A percentile compares a stretch with the other conserved stretches of the same genome.
phyloP scores from a whole-genome alignment of 2,329 filamentous ascomycete genomes.

The Metarhizium sp. region DNA sequence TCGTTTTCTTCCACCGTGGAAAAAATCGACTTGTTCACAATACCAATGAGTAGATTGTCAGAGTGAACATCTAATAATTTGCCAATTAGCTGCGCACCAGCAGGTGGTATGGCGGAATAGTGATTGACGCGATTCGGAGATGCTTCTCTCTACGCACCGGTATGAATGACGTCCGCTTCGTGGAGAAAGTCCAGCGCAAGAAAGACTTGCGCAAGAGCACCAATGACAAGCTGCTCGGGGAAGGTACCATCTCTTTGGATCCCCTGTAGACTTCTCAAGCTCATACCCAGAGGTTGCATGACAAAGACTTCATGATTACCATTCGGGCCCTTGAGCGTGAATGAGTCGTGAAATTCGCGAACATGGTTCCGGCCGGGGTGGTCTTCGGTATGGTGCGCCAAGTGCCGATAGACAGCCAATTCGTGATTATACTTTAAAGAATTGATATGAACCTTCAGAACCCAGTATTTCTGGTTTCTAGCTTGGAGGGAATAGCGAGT shows the following conservation, averaged over 20 bases:
- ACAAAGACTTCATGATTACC: constrained; percentile 24
- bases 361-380: constrained; percentile 21
- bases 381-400: constrained; percentile 13
- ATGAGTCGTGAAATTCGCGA: constrained; percentile 24
- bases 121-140: neutral
- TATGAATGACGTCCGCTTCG: constrained; percentile 17
- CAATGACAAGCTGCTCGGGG: constrained; percentile 14
- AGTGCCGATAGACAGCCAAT: constrained; percentile 18
- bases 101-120: neutral
- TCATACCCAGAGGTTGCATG: constrained; percentile 28
- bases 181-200: constrained; percentile 17
- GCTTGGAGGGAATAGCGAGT: neutral
- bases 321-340: constrained; percentile 19
- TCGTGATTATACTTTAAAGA: constrained; percentile 19
- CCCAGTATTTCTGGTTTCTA: constrained; percentile 16
- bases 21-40: constrained; percentile 21
- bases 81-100: neutral
- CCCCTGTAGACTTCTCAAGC: constrained; percentile 23
- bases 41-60: constrained; percentile 25
- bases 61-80: constrained; percentile 23
- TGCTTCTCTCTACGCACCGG: constrained; percentile 11
- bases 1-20: constrained; percentile 21
- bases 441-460: constrained; percentile 24
- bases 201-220: constrained; percentile 14
- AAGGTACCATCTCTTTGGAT: constrained; percentile 16